Conservation (phyloP, 2,329 filamentous ascomycete genomes). For the Stachybotrys chartarum region DNA sequence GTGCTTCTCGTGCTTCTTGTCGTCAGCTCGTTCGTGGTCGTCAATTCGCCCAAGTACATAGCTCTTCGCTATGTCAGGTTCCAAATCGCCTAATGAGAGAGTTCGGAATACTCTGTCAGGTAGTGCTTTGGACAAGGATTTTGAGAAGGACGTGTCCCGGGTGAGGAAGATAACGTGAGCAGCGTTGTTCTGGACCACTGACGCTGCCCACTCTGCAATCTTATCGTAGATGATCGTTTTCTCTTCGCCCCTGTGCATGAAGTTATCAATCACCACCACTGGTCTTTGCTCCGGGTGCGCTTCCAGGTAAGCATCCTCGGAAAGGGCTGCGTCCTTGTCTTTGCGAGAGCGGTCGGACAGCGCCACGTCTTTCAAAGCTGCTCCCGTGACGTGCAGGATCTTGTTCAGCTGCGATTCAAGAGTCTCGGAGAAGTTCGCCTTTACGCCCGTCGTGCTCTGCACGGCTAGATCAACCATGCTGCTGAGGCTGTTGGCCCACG, state of each 20-base stretch:
- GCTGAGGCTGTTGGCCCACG: conserved; percentile 91
- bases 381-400: conserved; percentile 77
- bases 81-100: conserved; percentile 78
- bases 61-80: conserved; percentile 76
- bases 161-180: conserved; percentile 95
- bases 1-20: conserved; percentile 17
- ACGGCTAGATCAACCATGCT: conserved; percentile 88
- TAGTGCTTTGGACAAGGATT: conserved; percentile 77
- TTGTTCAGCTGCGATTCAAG: conserved; percentile 83
- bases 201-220: conserved; percentile 82
- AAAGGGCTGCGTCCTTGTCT: conserved; percentile 65
- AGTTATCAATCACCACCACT: conserved; percentile 87
- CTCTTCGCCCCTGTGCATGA: conserved; percentile 70
- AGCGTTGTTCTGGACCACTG: conserved; percentile 76
- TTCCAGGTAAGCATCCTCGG: conserved; percentile 83
- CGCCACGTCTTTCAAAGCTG: conserved; percentile 71
- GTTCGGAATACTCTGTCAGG: conserved; percentile 88
- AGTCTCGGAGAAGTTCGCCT: conserved; percentile 90
- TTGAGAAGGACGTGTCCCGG: conserved; percentile 80
- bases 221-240: conserved; percentile 64
- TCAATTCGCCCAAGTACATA: conserved; percentile 83
- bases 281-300: conserved; percentile 78
- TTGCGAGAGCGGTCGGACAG: conserved; percentile 61
- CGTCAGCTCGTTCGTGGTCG: conserved; percentile 28
- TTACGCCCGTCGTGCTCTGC: conserved; percentile 88